phyloP scores from a whole-genome alignment of 2,329 filamentous ascomycete genomes.

The Pestalotiopsis sp. region DNA sequence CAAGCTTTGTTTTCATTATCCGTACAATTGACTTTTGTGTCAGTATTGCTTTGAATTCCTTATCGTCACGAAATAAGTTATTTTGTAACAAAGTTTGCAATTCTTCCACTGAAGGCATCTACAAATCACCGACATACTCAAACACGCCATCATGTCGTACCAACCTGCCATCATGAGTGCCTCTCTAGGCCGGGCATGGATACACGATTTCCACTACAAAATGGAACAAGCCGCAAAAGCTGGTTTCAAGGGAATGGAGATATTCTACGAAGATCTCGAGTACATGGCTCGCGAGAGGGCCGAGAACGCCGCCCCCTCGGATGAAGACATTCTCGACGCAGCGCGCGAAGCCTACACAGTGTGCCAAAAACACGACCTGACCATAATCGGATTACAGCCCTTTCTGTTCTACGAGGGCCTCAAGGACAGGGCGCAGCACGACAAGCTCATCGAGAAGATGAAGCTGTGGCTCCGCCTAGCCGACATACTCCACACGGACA shows the following conservation, averaged over 20 bases:
- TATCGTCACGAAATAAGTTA: too few species aligned
- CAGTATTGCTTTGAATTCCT: neutral
- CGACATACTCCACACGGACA: slow-evolving; percentile 66
- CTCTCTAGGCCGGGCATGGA: slow-evolving; percentile 5
- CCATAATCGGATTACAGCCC: slow-evolving; percentile 72
- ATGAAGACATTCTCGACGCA: slow-evolving; percentile 55
- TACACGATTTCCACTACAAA: slow-evolving; percentile 9
- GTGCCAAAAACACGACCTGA: slow-evolving; percentile 56
- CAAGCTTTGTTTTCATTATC: neutral
- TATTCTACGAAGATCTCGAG: slow-evolving; percentile 77
- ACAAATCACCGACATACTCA: too few species aligned
- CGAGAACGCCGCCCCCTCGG: slow-evolving; percentile 36
- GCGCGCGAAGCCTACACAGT: slow-evolving; percentile 59
- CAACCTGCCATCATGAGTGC: slow-evolving; percentile 7
- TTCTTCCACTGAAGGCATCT: too few species aligned
- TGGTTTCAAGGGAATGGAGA: slow-evolving; percentile 71
- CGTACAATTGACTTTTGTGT: neutral
- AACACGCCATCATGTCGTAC: neutral
- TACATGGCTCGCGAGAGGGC: slow-evolving; percentile 54
- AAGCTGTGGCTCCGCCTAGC: slow-evolving; percentile 71
- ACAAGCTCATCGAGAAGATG: slow-evolving; percentile 62
- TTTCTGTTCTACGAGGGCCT: slow-evolving; percentile 81
- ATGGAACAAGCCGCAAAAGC: slow-evolving; percentile 29
- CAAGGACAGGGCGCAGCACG: slow-evolving; percentile 61
- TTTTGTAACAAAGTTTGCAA: too few species aligned